These are phyloP conservation scores for Rhytidiadelphus loreus DNA, from an alignment of 225 moss, liverwort and hornwort species.

Conservation along the genomic window DNA sequence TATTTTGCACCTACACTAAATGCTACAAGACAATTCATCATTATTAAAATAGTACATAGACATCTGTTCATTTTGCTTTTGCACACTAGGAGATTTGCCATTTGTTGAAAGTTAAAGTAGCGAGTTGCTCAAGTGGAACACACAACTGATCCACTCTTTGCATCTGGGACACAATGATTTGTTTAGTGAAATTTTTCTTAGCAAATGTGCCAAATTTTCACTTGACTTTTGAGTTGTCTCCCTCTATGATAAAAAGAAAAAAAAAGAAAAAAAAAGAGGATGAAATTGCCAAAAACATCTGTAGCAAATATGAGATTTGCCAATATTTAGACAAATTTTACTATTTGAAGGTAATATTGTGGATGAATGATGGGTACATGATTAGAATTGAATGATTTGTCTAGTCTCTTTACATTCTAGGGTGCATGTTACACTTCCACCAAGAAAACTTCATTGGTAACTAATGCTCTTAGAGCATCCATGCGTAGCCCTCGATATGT, in stretches of 20 bases:
- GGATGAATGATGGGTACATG: neutral
- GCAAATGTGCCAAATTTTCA: neutral
- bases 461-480: neutral
- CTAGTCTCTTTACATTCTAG: neutral
- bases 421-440: rapidly evolving
- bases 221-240: rapidly evolving
- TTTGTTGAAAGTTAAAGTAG: neutral
- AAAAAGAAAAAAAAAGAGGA: neutral
- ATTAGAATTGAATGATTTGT: neutral
- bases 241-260: rapidly evolving
- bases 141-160: rapidly evolving
- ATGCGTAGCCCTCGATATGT: rapidly evolving
- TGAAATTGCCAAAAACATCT: neutral
- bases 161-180: neutral
- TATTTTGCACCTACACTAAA: rapidly evolving
- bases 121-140: neutral
- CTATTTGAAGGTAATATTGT: neutral
- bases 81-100: neutral
- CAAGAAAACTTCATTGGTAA: neutral
- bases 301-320: neutral
- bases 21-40: neutral
- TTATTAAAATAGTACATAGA: no score
- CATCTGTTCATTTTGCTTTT: neutral
- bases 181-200: no score
- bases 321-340: neutral